Evolutionary conservation across 768 basidiomycete genomes (phyloP), one percentile per base, ranked within the genome.

Genomic region (Mycena haematopus): DNA sequence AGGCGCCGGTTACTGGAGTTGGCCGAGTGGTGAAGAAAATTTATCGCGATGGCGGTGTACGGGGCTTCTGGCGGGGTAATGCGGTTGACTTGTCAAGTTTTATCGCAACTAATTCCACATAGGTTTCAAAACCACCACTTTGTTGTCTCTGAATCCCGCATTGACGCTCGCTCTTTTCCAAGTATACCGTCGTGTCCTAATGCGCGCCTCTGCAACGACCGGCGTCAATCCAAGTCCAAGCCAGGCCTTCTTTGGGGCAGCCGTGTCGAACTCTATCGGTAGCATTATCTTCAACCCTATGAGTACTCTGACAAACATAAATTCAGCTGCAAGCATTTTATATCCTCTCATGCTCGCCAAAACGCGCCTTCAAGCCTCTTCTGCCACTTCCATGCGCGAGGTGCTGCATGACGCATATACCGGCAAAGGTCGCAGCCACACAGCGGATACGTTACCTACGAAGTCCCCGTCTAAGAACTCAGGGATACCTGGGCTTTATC

Each of bases 321-420:
- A 31, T 38, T 15, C 55, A 79, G 84, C 84, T 0, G 75, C 79
- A 8, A 69, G 76, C 0, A 57, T 85, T 2, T 72, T 86, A 9
- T 87, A 88, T 68, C 86, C 86, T 0, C 75, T 87, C 29, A 84
- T 87, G 21, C 78, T 88, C 19, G 83, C 85, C 19, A 88, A 88
- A 73, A 85, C 82, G 21, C 79, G 83, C 6, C 75, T 82, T 6
- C 84, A 83, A 60, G 75, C 73, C 17, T 71, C 77, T 29, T 82
- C 76, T 70, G 79, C 72, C 69, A 80, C 68, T 61, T 85, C 71
- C 24, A 67, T 75, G 45, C 46, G 53, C 21, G 70, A 74, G 51
- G 72, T 77, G 3, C 69, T 79, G 15, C 57, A 66, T 19, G 77
- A 80, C 22, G 77, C 79, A 1, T 79, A 79, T 59, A 42, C 63